Conservation (phyloP, 768 basidiomycete genomes). For the Suillus occidentalis region DNA sequence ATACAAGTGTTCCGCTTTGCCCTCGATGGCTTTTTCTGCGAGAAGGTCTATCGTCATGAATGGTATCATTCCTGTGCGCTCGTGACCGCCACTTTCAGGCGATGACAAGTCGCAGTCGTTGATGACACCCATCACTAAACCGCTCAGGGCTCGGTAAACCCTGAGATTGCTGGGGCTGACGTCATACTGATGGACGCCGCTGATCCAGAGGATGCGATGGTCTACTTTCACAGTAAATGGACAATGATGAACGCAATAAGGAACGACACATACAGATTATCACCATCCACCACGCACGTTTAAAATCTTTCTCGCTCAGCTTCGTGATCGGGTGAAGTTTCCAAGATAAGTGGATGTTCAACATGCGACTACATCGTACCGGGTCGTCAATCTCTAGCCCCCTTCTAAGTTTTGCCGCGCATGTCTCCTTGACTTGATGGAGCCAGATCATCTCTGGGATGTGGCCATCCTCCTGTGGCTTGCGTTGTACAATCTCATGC, state of each 20-base stretch:
- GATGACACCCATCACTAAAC: slow-evolving; percentile 22
- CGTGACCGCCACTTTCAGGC: slow-evolving; percentile 12
- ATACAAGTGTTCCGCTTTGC: slow-evolving; percentile 23
- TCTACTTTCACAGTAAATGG: slow-evolving; percentile 14
- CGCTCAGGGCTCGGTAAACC: slow-evolving; percentile 17
- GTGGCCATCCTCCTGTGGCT: not conserved
- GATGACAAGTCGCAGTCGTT: slow-evolving; percentile 31
- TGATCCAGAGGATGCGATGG: slow-evolving; percentile 28
- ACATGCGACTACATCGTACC: slow-evolving; percentile 7
- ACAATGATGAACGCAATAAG: not conserved
- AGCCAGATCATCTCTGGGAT: slow-evolving; percentile 1
- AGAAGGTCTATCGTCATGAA: slow-evolving; percentile 38
- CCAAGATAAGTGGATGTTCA: not conserved
- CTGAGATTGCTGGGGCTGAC: slow-evolving; percentile 34
- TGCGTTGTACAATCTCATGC: not conserved
- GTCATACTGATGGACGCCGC: slow-evolving; percentile 29
- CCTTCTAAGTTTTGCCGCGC: not conserved
- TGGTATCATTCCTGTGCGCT: slow-evolving; percentile 29
- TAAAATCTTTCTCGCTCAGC: not conserved
- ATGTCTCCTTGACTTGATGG: not conserved
- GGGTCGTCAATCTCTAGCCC: not conserved
- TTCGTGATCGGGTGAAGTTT: not conserved
- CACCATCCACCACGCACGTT: not conserved
- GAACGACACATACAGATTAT: not conserved
- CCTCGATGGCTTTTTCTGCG: slow-evolving; percentile 11